Base-by-base conservation (phyloP, 1,139 yeast species). In the Saccharomyces hybrid region DNA sequence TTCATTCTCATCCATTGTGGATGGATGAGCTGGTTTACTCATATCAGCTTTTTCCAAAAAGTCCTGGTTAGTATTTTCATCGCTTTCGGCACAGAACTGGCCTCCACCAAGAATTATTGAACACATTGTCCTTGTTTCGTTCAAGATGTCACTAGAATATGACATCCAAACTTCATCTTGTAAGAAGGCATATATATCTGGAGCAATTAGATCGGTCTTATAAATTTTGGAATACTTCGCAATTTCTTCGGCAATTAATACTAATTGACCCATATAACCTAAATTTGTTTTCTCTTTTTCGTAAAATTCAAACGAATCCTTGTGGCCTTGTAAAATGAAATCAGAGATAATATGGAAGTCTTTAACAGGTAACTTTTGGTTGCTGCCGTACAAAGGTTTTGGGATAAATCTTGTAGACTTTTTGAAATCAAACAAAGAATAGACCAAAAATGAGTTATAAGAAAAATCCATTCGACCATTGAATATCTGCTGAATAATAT, bases 251-350 rank as follows among this genome's bases (percentile, higher is more conserved):
- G 97, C 96, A 59, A 95, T 91, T 60, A 93, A 77, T 0, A 97
- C 93, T 67, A 93, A 76, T 71, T 93, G 99, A 31, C 99, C 99
- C 96, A 93, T 95, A 70, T 87, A 95, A 1, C 99, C 99, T 57
- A 91, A 75, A 60, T 97, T 80, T 59, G 88, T 78, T 1, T 88
- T 86, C 54, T 83, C 81, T 57, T 73, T 73, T 67, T 83, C 87
- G 56, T 71, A 74, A 69, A 87, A 87, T 54, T 82, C 82, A 55
- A 82, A 81, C 62, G 97, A 90, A 56, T 80, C 76, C 60, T 78
- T 75, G 69, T 93, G 96, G 7, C 98, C 98, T 56, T 85, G 82
- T 54, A 91, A 81, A 54, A 93, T 90, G 54, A 85, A 79, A 63
- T 83, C 81, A 26, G 93, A 88, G 55, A 95, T 85, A 51, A 83